Conservation (phyloP, 1,284 basidiomycete genomes). For the Caloboletus inedulis region DNA sequence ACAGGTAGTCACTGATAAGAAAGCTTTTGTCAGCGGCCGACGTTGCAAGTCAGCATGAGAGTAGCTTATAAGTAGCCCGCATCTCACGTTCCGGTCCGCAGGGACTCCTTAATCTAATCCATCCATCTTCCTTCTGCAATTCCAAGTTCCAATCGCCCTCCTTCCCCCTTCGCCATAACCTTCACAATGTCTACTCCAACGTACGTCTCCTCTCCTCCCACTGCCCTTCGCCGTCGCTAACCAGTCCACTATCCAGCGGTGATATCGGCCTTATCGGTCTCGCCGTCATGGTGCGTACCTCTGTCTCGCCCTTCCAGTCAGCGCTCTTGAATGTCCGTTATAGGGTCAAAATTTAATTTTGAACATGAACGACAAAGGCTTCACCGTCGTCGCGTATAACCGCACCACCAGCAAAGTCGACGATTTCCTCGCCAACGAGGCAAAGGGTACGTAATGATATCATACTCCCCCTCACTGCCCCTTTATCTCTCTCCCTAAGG, state of each 20-base stretch:
- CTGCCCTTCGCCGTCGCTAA: not conserved
- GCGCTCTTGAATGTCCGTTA: slow-evolving; percentile 9
- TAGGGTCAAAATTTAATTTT: slow-evolving; percentile 95
- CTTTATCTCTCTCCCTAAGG: slow-evolving; percentile 47
- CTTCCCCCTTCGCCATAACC: slow-evolving; percentile 29
- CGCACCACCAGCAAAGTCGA: slow-evolving; percentile 97
- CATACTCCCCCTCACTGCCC: slow-evolving; percentile 9
- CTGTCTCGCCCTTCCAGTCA: slow-evolving; percentile 16
- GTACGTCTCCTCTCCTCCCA: slow-evolving; percentile 31
- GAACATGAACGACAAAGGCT: slow-evolving; percentile 99
- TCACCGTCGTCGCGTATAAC: slow-evolving; percentile 96
- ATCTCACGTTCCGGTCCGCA: slow-evolving; percentile 23
- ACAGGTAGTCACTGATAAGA: slow-evolving; percentile 6
- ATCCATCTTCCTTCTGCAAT: slow-evolving; percentile 5
- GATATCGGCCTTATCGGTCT: slow-evolving; percentile 93
- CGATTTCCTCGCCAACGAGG: slow-evolving; percentile 93
- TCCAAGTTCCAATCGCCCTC: slow-evolving; percentile 14
- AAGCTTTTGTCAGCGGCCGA: slow-evolving; percentile 8
- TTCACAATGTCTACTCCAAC: slow-evolving; percentile 42
- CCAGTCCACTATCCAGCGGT: slow-evolving; percentile 49
- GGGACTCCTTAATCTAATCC: slow-evolving; percentile 28
- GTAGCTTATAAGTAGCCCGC: not conserved
- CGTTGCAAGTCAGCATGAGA: slow-evolving; percentile 17
- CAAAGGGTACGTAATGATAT: slow-evolving; percentile 73
- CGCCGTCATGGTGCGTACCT: slow-evolving; percentile 84